A percentile compares a stretch with the other conserved stretches of the same genome.
Conservation (phyloP, 2,329 filamentous ascomycete species). For the Pyrenophora tritici-repentis region DNA sequence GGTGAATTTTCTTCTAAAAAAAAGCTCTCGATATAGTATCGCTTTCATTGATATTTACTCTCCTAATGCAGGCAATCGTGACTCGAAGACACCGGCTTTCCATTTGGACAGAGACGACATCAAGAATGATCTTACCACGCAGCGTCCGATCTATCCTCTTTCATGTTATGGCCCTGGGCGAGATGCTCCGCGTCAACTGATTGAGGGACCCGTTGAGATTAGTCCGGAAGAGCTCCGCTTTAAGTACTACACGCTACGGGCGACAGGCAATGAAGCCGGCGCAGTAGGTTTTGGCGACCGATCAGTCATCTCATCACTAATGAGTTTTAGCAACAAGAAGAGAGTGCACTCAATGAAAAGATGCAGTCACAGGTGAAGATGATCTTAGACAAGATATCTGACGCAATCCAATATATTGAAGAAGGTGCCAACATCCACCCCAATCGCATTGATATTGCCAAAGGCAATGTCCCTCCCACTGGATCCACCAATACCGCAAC, state of each 20-base stretch:
- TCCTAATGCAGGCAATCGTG: conserved; percentile 21
- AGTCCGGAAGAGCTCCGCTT: conserved; percentile 86
- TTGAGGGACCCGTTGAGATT: conserved; percentile 81
- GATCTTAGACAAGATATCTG: conserved; percentile 70
- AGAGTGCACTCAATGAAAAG: conserved; percentile 65
- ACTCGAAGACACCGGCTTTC: conserved; percentile 29
- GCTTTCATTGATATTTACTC: not conserved
- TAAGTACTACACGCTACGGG: conserved; percentile 68
- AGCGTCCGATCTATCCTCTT: conserved; percentile 81
- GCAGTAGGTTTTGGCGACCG: conserved; percentile 51
- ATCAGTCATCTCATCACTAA: conserved; percentile 11
- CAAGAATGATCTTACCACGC: conserved; percentile 65
- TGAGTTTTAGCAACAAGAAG: conserved; percentile 61
- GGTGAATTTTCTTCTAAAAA: not conserved
- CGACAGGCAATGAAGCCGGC: conserved; percentile 62
- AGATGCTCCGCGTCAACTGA: conserved; percentile 79
- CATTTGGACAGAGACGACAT: conserved; percentile 39
- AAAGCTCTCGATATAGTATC: not conserved
- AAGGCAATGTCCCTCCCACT: conserved; percentile 25
- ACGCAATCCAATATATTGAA: conserved; percentile 57
- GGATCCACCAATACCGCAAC: conserved; percentile 7
- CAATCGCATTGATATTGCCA: conserved; percentile 41
- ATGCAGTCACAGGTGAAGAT: conserved; percentile 71
- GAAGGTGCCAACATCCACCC: conserved; percentile 43
- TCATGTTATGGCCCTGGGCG: conserved; percentile 82